Percentiles rank a stretch among this genome's conserved stretches.
phyloP scores from a whole-genome alignment of 192 early-diverging fungal species.

The Coemansia sp. region DNA sequence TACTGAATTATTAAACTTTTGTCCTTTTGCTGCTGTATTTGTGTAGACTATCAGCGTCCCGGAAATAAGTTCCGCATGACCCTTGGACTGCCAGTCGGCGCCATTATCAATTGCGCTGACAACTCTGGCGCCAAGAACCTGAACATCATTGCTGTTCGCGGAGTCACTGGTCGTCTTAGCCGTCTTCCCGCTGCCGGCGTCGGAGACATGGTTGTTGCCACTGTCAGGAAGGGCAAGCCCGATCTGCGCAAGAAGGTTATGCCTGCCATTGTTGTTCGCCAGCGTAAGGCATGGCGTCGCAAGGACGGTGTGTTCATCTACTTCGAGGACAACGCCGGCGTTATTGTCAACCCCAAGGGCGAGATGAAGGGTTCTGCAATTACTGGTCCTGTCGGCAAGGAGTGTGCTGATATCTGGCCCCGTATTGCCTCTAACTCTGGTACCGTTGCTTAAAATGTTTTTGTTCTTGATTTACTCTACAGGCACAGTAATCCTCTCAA shows the following conservation, averaged over 20 bases:
- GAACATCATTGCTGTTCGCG: slow-evolving; percentile 97
- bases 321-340: slow-evolving; percentile 99
- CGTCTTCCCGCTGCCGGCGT: slow-evolving; percentile 96
- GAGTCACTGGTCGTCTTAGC: slow-evolving; percentile 94
- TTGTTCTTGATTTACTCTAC: slow-evolving; percentile 17
- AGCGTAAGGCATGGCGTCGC: slow-evolving; percentile 99
- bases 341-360: slow-evolving; percentile 99
- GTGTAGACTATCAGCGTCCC: slow-evolving; percentile 31
- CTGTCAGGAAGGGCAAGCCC: slow-evolving; percentile 99
- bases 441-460: slow-evolving; percentile 66
- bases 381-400: slow-evolving; percentile 99
- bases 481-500: not conserved
- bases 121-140: slow-evolving; percentile 99
- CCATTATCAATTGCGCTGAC: slow-evolving; percentile 99
- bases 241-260: slow-evolving; percentile 99
- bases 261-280: slow-evolving; percentile 98
- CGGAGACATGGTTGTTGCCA: slow-evolving; percentile 99
- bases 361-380: slow-evolving; percentile 99
- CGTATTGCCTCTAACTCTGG: slow-evolving; percentile 94
- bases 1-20: not conserved
- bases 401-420: slow-evolving; percentile 99
- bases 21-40: not conserved
- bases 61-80: slow-evolving; percentile 99
- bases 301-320: slow-evolving; percentile 98
- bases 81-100: slow-evolving; percentile 92